Base-by-base conservation (phyloP, 2,329 filamentous ascomycete species). In the Curvularia sp. region DNA sequence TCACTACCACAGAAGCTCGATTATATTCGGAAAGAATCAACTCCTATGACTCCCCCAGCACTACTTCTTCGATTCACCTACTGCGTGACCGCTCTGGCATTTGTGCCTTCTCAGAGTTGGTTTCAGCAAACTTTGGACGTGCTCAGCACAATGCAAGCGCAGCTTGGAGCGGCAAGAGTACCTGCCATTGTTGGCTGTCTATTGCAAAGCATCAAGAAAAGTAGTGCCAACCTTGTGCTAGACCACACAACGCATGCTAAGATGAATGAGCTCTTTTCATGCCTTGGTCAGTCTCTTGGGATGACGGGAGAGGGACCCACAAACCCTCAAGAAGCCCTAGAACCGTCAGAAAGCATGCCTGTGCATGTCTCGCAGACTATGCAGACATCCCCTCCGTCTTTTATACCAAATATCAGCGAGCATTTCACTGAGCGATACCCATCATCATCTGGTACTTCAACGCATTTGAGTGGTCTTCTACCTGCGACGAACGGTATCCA, bases 41-140 rank as follows among this genome's bases (percentile, higher is more conserved):
- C 56, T 2, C 69, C 71, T 12, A 33, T 61, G 4, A 71, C 67
- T 4, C 70, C 71, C 24, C 70, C 69, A 44, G 70, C 72, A 30
- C 46, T 70, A 8, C 43, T 75, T 10, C 61, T 76, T 4, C 71
- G 69, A 12, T 53, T 74, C 24, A 63, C 70, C 0, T 72, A 74
- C 53, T 58, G 66, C 31, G 69, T 61, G 26, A 65, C 65, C 8
- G 55, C 58, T 3, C 64, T 71, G 22, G 58, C 60, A 7, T 49
- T 72, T 13, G 55, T 61, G 26, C 63, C 70, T 5, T 72, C 70
- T 30, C 62, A 65, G 15, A 46, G 62, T 7, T 66, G 60, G 56
- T 50, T 68, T 13, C 55, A 67, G 20, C 60, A 62, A 26, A 66
- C 65, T 3, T 41, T 70, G 1, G 64, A 68, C 12, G 24, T 69